Conservation (phyloP, 2,329 filamentous ascomycete genomes). For the Arthrobotrys entomopaga region DNA sequence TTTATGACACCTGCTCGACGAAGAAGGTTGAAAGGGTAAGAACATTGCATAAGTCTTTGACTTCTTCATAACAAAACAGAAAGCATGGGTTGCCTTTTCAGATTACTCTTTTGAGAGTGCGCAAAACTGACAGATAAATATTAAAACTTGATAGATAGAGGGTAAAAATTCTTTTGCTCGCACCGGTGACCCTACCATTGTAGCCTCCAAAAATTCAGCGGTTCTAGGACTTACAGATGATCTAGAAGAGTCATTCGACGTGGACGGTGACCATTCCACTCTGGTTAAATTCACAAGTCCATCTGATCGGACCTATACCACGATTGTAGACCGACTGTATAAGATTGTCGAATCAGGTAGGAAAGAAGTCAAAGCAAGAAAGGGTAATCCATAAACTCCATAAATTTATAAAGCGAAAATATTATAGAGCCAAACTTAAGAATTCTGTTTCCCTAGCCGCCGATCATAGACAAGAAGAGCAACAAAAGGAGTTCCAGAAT, state of each 20-base stretch:
- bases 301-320: conserved; percentile 27
- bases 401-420: not conserved
- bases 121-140: no score
- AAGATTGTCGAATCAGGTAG: not conserved
- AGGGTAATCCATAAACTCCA: conserved; percentile 4
- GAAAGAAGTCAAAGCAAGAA: conserved; percentile 17
- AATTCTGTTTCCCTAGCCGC: not conserved
- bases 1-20: conserved; percentile 35
- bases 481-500: conserved; percentile 1
- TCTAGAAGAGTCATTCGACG: conserved; percentile 12
- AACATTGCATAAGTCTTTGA: no score
- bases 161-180: conserved; percentile 15
- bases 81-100: no score
- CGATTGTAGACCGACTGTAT: not conserved
- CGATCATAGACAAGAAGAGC: not conserved
- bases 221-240: conserved; percentile 16
- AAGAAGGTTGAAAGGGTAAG: conserved; percentile 26
- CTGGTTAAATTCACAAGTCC: conserved; percentile 39
- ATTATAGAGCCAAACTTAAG: conserved; percentile 2
- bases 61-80: no score
- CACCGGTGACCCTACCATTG: conserved; percentile 8
- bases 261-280: conserved; percentile 38
- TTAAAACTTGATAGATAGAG: no score
- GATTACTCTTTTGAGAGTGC: no score
- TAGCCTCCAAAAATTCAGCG: conserved; percentile 34